These are phyloP conservation scores for Citrus medica DNA, from an alignment of 345 rosid genomes.

Conservation along the genomic window DNA sequence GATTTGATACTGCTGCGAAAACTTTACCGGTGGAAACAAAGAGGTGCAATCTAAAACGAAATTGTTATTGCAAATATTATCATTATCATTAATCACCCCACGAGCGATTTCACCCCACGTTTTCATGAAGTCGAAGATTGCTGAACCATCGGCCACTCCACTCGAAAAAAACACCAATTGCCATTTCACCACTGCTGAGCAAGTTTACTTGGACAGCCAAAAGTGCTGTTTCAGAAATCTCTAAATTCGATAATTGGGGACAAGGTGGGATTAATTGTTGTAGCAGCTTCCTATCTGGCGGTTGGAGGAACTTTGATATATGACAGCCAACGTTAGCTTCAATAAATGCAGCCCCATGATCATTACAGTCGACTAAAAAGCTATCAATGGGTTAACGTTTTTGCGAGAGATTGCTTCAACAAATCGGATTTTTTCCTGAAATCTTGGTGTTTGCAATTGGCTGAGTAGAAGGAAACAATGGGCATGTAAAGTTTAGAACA, in stretches of 20 bases:
- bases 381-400: slow-evolving; percentile 9
- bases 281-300: neutral
- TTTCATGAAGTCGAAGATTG: slow-evolving; percentile 10
- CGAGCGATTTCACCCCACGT: slow-evolving; percentile 17
- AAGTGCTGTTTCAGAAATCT: no score
- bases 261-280: neutral
- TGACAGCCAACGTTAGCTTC: no score
- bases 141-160: slow-evolving; percentile 23
- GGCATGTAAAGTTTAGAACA: slow-evolving; percentile 6
- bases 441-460: neutral
- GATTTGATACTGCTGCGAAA: neutral
- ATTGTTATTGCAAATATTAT: no score
- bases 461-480: slow-evolving; percentile 17
- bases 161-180: slow-evolving; percentile 19
- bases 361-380: neutral
- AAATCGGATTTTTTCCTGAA: neutral
- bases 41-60: slow-evolving; percentile 3
- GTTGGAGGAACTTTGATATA: slow-evolving; percentile 14
- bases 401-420: slow-evolving; percentile 21
- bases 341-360: no score
- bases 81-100: neutral
- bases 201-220: slow-evolving; percentile 21
- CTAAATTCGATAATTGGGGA: neutral
- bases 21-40: slow-evolving; percentile 10
- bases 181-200: slow-evolving; percentile 25